Evolutionary conservation across 2,329 filamentous ascomycete species (phyloP).

Genomic region (Diaporthe aspalathi): DNA sequence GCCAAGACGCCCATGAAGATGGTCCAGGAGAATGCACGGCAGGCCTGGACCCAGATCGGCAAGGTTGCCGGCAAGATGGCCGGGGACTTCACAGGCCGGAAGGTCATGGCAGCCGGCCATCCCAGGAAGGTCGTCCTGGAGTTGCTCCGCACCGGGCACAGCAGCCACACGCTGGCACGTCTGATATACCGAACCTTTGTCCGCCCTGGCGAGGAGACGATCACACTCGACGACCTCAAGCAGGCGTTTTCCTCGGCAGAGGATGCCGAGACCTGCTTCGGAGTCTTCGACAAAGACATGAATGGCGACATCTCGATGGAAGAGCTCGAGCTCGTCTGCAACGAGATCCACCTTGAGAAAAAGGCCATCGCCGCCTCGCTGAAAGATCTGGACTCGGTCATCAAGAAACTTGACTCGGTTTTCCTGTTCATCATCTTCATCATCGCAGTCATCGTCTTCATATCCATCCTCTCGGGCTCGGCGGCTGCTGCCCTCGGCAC

Average conservation of each 20-base stretch:
- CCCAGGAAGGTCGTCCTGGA: conserved; percentile 87
- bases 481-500: conserved; percentile 93
- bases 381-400: conserved; percentile 94
- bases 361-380: conserved; percentile 95
- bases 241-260: conserved; percentile 84
- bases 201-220: conserved; percentile 78
- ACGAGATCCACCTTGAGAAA: conserved; percentile 93
- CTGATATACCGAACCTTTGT: conserved; percentile 90
- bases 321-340: conserved; percentile 91
- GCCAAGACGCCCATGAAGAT: conserved; percentile 79
- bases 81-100: conserved; percentile 89
- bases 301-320: conserved; percentile 98
- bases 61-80: conserved; percentile 88
- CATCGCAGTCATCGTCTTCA: conserved; percentile 85
- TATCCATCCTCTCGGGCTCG: conserved; percentile 89
- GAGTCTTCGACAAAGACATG: conserved; percentile 95
- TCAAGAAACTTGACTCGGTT: conserved; percentile 88
- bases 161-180: conserved; percentile 86
- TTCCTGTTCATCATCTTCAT: conserved; percentile 88
- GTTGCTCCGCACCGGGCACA: conserved; percentile 76
- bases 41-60: conserved; percentile 82
- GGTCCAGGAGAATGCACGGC: conserved; percentile 79
- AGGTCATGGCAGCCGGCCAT: conserved; percentile 74
- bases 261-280: conserved; percentile 88
- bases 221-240: conserved; percentile 81